phyloP scores from a whole-genome alignment of 1,284 basidiomycete genomes.

The Heterobasidion annosum region DNA sequence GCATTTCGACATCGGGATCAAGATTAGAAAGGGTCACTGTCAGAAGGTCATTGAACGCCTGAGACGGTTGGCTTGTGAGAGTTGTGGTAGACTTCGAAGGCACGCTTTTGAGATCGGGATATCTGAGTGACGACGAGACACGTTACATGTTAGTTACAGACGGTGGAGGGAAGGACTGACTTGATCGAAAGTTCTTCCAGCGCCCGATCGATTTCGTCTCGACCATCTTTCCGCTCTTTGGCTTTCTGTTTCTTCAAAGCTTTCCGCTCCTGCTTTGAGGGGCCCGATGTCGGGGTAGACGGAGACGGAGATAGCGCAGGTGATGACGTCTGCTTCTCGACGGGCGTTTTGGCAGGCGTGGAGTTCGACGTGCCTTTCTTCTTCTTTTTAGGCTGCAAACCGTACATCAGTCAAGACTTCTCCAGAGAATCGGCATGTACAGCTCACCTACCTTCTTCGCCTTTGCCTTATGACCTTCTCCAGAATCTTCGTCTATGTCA shows the following conservation, averaged over 20 bases:
- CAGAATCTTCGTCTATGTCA: constrained; percentile 21
- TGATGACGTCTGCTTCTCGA: constrained; percentile 8
- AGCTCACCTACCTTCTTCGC: constrained; percentile 34
- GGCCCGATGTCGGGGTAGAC: constrained; percentile 17
- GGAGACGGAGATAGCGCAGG: constrained; percentile 7
- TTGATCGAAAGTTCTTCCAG: constrained; percentile 75
- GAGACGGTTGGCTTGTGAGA: constrained; percentile 17
- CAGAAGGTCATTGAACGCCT: constrained; percentile 49
- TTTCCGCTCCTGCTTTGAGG: constrained; percentile 29
- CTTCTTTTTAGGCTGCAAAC: constrained; percentile 30
- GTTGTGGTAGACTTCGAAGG: constrained; percentile 11
- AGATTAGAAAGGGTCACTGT: constrained; percentile 72
- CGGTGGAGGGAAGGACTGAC: constrained; percentile 27
- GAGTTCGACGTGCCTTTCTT: constrained; percentile 27
- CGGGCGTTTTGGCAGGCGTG: constrained; percentile 9
- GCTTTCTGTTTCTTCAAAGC: constrained; percentile 52
- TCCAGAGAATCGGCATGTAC: neutral
- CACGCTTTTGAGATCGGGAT: constrained; percentile 42
- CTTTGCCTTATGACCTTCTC: constrained; percentile 28
- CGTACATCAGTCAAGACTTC: neutral
- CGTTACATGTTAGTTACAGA: neutral
- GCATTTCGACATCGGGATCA: constrained; percentile 82
- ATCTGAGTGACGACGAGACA: constrained; percentile 23
- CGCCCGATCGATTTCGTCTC: constrained; percentile 76
- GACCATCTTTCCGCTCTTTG: constrained; percentile 50